Evolutionary conservation across 441 rosid species (phyloP), one percentile per base, ranked within the genome.

Genomic region (Biscutella laevigata): DNA sequence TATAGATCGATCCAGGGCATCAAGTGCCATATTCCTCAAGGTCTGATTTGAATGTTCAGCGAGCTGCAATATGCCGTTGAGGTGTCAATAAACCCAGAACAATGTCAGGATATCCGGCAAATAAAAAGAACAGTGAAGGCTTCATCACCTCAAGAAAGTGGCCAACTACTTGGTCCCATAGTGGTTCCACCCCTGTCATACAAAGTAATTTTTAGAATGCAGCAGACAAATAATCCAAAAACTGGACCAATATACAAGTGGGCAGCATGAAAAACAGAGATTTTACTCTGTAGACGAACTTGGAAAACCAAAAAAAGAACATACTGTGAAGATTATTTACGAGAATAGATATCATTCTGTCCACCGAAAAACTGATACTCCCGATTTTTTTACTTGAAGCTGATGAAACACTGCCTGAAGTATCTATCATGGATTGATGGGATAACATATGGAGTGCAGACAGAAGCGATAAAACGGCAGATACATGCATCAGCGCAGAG

Each of bases 381-480:
- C 96, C 99, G 65, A 79, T 55, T 68, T 86, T 79, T 71, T 83
- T 94, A 70, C 67, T 78, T 50, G 88, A 67, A 66, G 86, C 69
- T 69, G 88, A 87, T 56, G 90, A 96, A 59, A 73, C 76, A 64
- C 87, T 77, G 45, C 78, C 78, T 43, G 86, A 73, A 62, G 78
- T 80, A 55, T 77, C 94, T 63, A 74, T 65, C 83, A 94, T 83
- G 65, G 86, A 89, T 69, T 94, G 96, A 70, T 81, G 81, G 35
- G 96, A 89, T 65, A 94, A 57, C 73, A 84, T 88, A 45, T 71
- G 72, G 37, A 94, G 81, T 45, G 97, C 96, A 74, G 83, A 80
- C 47, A 94, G 87, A 73, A 94, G 99, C 55, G 99, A 83, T 72
- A 84, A 84, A 65, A 94, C 97, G 26, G 99, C 95, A 62, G 95